phyloP scores from a whole-genome alignment of 345 rosid species.

The Odontarrhena argentea region DNA sequence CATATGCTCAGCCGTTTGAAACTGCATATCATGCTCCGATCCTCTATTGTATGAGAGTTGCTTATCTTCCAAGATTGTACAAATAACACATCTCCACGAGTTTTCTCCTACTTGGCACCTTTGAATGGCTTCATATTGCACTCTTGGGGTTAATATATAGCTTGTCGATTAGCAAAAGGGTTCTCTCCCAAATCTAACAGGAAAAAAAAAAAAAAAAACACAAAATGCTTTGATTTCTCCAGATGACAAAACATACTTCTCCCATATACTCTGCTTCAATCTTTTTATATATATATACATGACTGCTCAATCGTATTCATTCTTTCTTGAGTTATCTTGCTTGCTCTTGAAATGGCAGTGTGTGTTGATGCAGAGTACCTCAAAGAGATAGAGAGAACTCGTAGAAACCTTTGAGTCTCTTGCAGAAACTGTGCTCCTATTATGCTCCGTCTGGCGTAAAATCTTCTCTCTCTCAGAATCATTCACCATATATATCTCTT shows the following conservation, averaged over 20 bases:
- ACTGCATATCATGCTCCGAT: too few relatives aligned
- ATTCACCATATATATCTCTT: background rate
- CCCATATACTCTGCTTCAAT: slow-evolving; percentile 3
- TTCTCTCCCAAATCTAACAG: slow-evolving; percentile 7
- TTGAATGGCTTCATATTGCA: too few relatives aligned
- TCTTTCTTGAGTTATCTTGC: background rate
- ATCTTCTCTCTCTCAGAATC: background rate
- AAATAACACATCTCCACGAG: too few relatives aligned
- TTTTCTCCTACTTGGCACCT: too few relatives aligned
- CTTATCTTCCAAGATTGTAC: too few relatives aligned
- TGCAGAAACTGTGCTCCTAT: slow-evolving; percentile 71
- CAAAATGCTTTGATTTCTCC: slow-evolving; percentile 41
- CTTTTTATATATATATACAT: background rate
- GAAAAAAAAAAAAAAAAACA: too few relatives aligned
- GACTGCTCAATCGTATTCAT: slow-evolving; percentile 13
- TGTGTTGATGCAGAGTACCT: slow-evolving; percentile 54
- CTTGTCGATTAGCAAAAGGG: slow-evolving; percentile 23
- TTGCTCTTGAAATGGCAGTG: slow-evolving; percentile 44
- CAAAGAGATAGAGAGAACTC: slow-evolving; percentile 71
- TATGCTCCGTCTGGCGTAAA: slow-evolving; percentile 93
- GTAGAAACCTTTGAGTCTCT: slow-evolving; percentile 73
- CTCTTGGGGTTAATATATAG: too few relatives aligned
- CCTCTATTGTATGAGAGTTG: too few relatives aligned
- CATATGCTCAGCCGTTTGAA: too few relatives aligned
- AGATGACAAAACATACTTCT: slow-evolving; percentile 28